Percentiles rank a stretch among this genome's conserved stretches.
Conservation (phyloP, 2,329 filamentous ascomycete genomes). For the Botrytis squamosa region DNA sequence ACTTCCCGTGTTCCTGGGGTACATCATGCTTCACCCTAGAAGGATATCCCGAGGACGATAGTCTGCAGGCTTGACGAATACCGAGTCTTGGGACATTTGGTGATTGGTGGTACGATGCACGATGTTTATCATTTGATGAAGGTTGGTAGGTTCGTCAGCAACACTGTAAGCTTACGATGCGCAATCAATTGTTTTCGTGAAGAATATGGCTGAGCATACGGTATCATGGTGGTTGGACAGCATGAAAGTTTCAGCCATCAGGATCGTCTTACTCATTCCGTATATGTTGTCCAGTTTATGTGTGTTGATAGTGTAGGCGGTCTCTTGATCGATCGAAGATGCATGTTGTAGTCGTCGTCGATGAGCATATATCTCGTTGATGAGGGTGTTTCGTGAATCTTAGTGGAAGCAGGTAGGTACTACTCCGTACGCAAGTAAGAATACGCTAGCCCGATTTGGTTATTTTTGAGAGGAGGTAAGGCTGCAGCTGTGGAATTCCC, state of each 20-base stretch:
- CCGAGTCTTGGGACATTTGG: background rate
- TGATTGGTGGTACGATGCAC: background rate
- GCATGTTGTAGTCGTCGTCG: background rate
- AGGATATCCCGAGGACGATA: background rate
- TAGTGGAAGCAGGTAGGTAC: background rate
- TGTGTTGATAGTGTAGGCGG: background rate
- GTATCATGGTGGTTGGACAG: slow-evolving; percentile 1
- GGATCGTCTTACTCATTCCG: slow-evolving; percentile 2
- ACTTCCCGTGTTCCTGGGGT: background rate
- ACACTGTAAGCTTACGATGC: slow-evolving; percentile 8
- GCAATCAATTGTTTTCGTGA: background rate
- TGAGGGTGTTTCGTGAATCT: background rate
- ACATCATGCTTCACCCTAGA: slow-evolving; percentile 12
- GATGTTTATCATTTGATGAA: background rate
- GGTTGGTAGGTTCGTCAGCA: background rate
- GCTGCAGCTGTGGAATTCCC: background rate
- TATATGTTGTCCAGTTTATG: background rate
- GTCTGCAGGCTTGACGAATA: slow-evolving; percentile 12
- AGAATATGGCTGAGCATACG: background rate
- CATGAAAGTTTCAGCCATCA: slow-evolving; percentile 4
- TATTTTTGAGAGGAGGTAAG: background rate
- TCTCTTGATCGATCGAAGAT: background rate
- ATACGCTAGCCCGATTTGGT: background rate
- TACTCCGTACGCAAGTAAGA: background rate
- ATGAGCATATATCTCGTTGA: background rate